Evolutionary conservation across 2,329 filamentous ascomycete species (phyloP), one percentile per base, ranked within the genome.

Genomic region (Fusarium incarnatum): DNA sequence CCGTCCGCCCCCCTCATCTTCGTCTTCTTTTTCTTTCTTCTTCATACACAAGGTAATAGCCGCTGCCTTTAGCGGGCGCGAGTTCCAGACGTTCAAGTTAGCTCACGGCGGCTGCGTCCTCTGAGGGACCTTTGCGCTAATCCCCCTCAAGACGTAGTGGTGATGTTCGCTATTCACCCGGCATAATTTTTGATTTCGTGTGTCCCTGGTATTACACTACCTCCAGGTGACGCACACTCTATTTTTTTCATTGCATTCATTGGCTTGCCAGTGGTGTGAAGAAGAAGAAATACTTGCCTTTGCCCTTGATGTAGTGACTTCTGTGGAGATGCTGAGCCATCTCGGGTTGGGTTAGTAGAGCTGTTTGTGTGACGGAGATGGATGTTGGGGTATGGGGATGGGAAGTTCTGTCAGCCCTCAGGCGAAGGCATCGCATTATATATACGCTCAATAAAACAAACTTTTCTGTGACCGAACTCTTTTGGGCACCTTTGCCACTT

Each of bases 191-290:
- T 58, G 6, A 37, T 60, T 30, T 40, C 8, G 23, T 10, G 53
- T 42, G 23, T 40, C 22, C 32, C 32, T 52, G 23, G 48, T 40
- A 40, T 60, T 60, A 34, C 52, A 58, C 28, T 58, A 46, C 44
- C 40, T 47, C 52, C 22, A 25, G 52, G 42, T 57, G 41, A 58
- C 45, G 20, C 30, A 28, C 13, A 23, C 15, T n/a, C 18, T 27
- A 20, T 32, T 1, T 32, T 55, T 59, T 57, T 57, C 20, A 58
- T 60, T 57, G 20, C 52, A 60, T 58, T 57, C 30, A 58, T 11
- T 18, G 41, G 52, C 56, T 60, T 46, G 56, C 52, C 9, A 16
- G 23, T 58, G 41, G 30, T 46, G 41, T 15, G 20, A 60, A 60
- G 52, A 59, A 59, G 30, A 46, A 59, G 23, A 46, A 46, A 57